Base-by-base conservation (phyloP, 2,329 filamentous ascomycete genomes). In the Phialophora macrospora region DNA sequence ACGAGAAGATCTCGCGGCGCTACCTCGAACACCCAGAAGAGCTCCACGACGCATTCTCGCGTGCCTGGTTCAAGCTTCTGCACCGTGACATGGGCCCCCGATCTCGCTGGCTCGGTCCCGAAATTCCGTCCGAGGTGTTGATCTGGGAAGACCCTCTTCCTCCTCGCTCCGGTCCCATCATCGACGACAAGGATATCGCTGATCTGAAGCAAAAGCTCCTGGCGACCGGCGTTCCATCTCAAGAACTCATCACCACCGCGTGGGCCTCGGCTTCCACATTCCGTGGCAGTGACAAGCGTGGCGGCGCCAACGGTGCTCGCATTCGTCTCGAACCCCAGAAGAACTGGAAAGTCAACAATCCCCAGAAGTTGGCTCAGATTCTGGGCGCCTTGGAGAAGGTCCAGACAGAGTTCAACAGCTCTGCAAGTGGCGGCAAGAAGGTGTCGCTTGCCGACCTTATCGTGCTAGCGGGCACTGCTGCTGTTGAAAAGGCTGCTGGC, bases 31-130 rank as follows among this genome's bases (percentile, higher is more conserved):
- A 93, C 79, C 88, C 88, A 1, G 83, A 90, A 54, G 79, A 91
- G 81, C 83, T 93, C 46, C 83, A 83, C 61, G 87, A 92, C 67
- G 87, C 85, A 8, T 93, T 93, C 74, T 82, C 84, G 24, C 85
- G 86, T 57, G 90, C 90, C 14, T 93, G 90, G 90, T 93, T 91
- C 85, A 93, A 93, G 86, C 85, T 93, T 49, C 82, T 90, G 38
- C 90, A 93, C 81, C 90, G 90, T 80, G 90, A 93, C 76, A 85
- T 93, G 80, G 90, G 90, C 17, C 90, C 90, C 51, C 81, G 85
- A 61, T 75, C 83, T 26, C 89, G 88, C 75, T 93, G 90, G 82
- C 74, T 92, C 55, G 90, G 90, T 32, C 90, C 90, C 1, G 90
- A 93, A 78, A 82, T 91, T 20, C 90, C 90, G 55, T 80, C 82